Evolutionary conservation across 768 basidiomycete genomes (phyloP).

Genomic region (Xerocomus potaroensis): DNA sequence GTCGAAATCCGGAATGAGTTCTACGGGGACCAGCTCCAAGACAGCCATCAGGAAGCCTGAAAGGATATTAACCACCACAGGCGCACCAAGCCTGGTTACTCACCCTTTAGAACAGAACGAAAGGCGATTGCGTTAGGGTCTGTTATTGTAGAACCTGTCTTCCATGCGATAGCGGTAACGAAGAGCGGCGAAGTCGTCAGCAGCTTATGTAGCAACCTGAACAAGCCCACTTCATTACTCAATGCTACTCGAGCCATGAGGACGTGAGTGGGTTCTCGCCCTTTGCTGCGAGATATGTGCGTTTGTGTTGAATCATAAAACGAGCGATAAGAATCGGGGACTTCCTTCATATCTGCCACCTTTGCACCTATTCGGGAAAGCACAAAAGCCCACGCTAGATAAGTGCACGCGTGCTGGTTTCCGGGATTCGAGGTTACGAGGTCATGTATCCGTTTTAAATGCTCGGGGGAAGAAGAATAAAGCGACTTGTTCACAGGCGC

Average conservation of each 20-base stretch:
- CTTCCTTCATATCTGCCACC: conserved; percentile 43
- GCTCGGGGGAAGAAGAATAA: conserved; percentile 58
- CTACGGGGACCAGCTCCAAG: conserved; percentile 69
- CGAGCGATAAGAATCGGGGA: conserved; percentile 49
- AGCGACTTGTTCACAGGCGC: conserved; percentile 45
- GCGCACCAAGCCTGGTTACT: conserved; percentile 8
- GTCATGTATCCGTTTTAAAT: conserved; percentile 64
- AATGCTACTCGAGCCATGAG: conserved; percentile 59
- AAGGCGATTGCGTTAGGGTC: conserved; percentile 77
- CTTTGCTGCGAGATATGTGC: conserved; percentile 43
- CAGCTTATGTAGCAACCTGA: conserved; percentile 51
- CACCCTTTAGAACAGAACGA: conserved; percentile 83
- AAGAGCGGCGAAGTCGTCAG: conserved; percentile 72
- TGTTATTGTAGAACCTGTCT: conserved; percentile 59
- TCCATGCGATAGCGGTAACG: conserved; percentile 69
- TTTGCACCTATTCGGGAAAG: conserved; percentile 57
- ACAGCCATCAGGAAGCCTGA: conserved; percentile 73
- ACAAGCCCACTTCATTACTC: conserved; percentile 55
- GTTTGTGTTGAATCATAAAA: conserved; percentile 55
- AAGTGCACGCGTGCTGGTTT: conserved; percentile 65
- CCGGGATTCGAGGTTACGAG: conserved; percentile 56
- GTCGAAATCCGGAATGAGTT: conserved; percentile 73
- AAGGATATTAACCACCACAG: conserved; percentile 2
- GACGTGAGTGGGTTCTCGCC: conserved; percentile 50
- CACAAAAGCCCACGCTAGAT: conserved; percentile 83